Conservation (phyloP, 1,139 yeast species). For the Yamadazyma mexicana region DNA sequence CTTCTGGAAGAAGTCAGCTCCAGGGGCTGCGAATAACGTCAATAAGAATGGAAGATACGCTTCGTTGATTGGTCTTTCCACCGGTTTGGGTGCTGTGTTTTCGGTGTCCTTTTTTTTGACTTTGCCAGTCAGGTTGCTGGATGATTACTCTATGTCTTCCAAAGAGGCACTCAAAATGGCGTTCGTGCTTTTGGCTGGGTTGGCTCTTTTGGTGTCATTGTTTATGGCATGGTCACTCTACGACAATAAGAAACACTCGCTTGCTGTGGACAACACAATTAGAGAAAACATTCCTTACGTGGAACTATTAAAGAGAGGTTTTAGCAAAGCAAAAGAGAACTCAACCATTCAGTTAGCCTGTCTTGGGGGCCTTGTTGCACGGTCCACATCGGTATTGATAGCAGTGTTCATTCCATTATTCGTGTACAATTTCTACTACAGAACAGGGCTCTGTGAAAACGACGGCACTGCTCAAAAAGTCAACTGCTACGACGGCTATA, state of each 20-base stretch:
- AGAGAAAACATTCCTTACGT: constrained; percentile 19
- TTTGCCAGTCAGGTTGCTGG: constrained; percentile 42
- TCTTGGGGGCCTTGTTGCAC: constrained; percentile 61
- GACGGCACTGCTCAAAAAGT: constrained; percentile 31
- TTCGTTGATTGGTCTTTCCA: constrained; percentile 59
- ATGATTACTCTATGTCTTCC: constrained; percentile 25
- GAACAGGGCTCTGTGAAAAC: constrained; percentile 47
- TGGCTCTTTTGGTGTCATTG: constrained; percentile 36
- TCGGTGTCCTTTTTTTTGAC: constrained; percentile 52
- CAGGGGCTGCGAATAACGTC: constrained; percentile 7
- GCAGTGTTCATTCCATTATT: constrained; percentile 64
- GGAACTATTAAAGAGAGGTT: constrained; percentile 46
- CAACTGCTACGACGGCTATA: constrained; percentile 63
- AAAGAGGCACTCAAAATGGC: constrained; percentile 45
- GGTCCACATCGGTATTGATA: constrained; percentile 62
- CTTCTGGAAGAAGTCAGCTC: constrained; percentile 22
- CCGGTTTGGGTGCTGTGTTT: constrained; percentile 71
- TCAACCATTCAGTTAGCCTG: constrained; percentile 51
- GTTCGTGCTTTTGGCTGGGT: constrained; percentile 48
- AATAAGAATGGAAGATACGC: constrained; percentile 54
- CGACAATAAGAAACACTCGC: constrained; percentile 4
- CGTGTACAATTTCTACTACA: constrained; percentile 57
- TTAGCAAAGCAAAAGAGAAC: constrained; percentile 30
- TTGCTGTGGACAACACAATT: neutral
- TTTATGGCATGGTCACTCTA: constrained; percentile 49